Evolutionary conservation across 306 rosid species (phyloP).

Genomic region (Quercus mongolica): DNA sequence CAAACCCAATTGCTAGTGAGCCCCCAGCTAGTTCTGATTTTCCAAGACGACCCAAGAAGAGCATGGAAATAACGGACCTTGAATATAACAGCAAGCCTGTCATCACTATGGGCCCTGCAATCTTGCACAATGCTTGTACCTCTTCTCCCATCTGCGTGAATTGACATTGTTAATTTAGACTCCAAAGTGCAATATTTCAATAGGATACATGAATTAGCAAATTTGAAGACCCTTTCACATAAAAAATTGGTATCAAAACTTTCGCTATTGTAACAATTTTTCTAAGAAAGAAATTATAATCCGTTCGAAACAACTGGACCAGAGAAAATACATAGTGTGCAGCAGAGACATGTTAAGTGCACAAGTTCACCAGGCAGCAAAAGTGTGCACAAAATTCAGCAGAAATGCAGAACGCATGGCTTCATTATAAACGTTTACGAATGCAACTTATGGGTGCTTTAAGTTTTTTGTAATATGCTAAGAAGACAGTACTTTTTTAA

Average conservation of each 20-base stretch:
- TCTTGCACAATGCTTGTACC: slow-evolving; percentile 46
- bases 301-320: too few relatives aligned
- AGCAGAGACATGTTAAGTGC: neutral
- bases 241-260: too few relatives aligned
- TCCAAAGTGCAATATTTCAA: neutral
- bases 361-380: neutral
- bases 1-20: slow-evolving; percentile 77
- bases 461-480: too few relatives aligned
- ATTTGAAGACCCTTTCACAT: too few relatives aligned
- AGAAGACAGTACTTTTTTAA: neutral
- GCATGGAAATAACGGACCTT: slow-evolving; percentile 66
- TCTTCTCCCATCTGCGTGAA: slow-evolving; percentile 66
- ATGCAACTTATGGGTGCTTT: neutral
- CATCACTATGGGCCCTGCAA: slow-evolving; percentile 62
- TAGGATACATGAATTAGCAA: too few relatives aligned
- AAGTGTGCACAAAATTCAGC: neutral
- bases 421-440: neutral
- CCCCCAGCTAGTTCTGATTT: slow-evolving; percentile 83
- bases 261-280: too few relatives aligned
- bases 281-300: too few relatives aligned
- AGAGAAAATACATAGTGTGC: too few relatives aligned
- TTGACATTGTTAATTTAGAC: slow-evolving; percentile 13
- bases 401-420: neutral
- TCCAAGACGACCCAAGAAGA: slow-evolving; percentile 81
- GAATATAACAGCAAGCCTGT: slow-evolving; percentile 63